These are phyloP conservation scores for Usnea hakonensis DNA, from an alignment of 495 filamentous ascomycete species.

Conservation along the genomic window DNA sequence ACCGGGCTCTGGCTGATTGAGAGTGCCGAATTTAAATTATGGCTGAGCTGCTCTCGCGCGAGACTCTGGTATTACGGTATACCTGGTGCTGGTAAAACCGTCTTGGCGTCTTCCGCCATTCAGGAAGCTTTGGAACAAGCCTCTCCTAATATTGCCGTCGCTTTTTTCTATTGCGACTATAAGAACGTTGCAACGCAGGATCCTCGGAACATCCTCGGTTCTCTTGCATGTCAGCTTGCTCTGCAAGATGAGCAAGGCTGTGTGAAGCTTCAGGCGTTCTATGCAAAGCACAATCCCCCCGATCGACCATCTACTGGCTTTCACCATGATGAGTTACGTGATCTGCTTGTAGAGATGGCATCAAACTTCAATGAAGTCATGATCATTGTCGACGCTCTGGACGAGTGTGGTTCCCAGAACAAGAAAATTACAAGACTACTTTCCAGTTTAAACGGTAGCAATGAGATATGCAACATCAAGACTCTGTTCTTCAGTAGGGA, in stretches of 20 bases:
- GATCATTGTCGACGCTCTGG: slow-evolving; percentile 31
- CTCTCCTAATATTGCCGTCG: slow-evolving; percentile 21
- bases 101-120: slow-evolving; percentile 28
- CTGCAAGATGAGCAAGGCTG: slow-evolving; percentile 31
- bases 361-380: slow-evolving; percentile 20
- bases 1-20: slow-evolving; percentile 35
- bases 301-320: background rate
- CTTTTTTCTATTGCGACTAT: slow-evolving; percentile 39
- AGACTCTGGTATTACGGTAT: slow-evolving; percentile 38
- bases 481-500: slow-evolving; percentile 26
- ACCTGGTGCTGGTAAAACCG: slow-evolving; percentile 37
- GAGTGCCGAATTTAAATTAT: slow-evolving; percentile 24
- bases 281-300: slow-evolving; percentile 15
- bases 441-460: slow-evolving; percentile 15
- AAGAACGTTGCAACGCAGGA: slow-evolving; percentile 27
- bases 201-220: slow-evolving; percentile 27
- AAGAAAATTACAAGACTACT: slow-evolving; percentile 12
- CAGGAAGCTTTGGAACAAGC: slow-evolving; percentile 12
- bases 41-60: slow-evolving; percentile 20
- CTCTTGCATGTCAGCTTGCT: slow-evolving; percentile 30
- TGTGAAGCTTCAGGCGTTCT: slow-evolving; percentile 23
- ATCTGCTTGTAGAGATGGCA: slow-evolving; percentile 22
- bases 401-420: slow-evolving; percentile 25
- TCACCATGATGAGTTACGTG: slow-evolving; percentile 5
- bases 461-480: slow-evolving; percentile 9